Evolutionary conservation across 257 asterid species (phyloP).

Genomic region (Anisodus tanguticus): DNA sequence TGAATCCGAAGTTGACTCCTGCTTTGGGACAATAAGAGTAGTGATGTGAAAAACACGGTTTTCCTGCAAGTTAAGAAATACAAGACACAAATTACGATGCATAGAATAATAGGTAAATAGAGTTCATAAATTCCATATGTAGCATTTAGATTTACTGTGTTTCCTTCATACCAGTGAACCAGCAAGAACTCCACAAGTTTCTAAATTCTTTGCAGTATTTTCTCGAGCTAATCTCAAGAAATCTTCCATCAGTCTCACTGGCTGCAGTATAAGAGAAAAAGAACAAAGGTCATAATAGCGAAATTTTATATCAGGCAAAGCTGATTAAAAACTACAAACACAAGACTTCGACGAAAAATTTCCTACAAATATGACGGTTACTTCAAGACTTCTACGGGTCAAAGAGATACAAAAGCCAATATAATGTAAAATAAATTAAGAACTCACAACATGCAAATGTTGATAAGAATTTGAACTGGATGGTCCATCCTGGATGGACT

Average conservation of each 20-base stretch:
- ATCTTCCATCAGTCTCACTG: conserved; percentile 86
- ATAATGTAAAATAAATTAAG: conserved; percentile 22
- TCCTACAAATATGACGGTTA: not conserved
- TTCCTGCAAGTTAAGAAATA: conserved; percentile 61
- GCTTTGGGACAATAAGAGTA: conserved; percentile 91
- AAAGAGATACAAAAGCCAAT: not conserved
- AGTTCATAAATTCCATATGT: not conserved
- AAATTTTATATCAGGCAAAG: conserved; percentile 28
- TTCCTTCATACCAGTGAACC: conserved; percentile 79
- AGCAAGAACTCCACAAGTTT: conserved; percentile 96
- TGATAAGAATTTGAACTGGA: conserved; percentile 69
- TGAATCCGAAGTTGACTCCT: conserved; percentile 95
- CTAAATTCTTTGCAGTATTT: conserved; percentile 79
- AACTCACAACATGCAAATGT: conserved; percentile 91
- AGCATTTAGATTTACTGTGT: conserved; percentile 26
- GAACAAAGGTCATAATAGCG: conserved; percentile 32
- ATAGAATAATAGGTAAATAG: not conserved
- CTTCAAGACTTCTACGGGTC: not conserved
- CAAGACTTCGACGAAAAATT: not conserved
- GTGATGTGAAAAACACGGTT: conserved; percentile 82
- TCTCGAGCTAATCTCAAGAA: conserved; percentile 80
- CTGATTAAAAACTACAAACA: conserved; percentile 26
- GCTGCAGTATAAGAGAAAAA: conserved; percentile 56
- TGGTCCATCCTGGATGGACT: conserved; percentile 56
- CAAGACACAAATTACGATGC: conserved; percentile 32